Conservation (phyloP, 257 asterid genomes). For the Solanum bulbocastanum region DNA sequence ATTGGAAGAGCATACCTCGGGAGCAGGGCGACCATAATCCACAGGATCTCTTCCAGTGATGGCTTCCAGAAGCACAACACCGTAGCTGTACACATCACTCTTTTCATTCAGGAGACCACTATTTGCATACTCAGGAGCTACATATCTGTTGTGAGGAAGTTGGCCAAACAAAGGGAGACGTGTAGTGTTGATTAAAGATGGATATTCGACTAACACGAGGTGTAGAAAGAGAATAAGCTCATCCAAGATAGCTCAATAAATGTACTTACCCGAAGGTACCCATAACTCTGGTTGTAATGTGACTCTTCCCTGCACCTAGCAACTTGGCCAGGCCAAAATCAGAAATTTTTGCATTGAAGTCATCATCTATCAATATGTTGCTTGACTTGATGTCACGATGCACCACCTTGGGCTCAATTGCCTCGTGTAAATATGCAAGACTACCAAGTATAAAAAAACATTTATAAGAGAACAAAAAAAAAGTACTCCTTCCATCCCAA, state of each 20-base stretch:
- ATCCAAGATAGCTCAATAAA: background rate
- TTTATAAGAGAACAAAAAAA: background rate
- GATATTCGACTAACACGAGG: background rate
- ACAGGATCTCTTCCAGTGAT: slow-evolving; percentile 81
- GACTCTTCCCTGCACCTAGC: slow-evolving; percentile 73
- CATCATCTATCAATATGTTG: slow-evolving; percentile 71
- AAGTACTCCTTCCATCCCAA: background rate
- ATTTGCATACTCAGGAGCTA: slow-evolving; percentile 85
- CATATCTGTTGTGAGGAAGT: slow-evolving; percentile 34
- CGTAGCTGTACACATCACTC: slow-evolving; percentile 77
- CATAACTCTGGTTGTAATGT: slow-evolving; percentile 82
- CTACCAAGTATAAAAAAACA: slow-evolving; percentile 18
- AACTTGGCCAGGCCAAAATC: slow-evolving; percentile 91
- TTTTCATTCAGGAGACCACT: slow-evolving; percentile 70
- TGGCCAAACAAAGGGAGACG: background rate
- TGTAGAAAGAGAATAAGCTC: background rate
- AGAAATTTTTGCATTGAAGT: slow-evolving; percentile 74
- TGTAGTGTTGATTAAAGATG: background rate
- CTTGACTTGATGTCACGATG: slow-evolving; percentile 82
- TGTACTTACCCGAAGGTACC: slow-evolving; percentile 80
- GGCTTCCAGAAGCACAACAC: slow-evolving; percentile 68
- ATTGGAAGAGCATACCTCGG: slow-evolving; percentile 33
- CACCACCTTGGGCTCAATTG: slow-evolving; percentile 81
- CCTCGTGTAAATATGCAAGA: slow-evolving; percentile 76
- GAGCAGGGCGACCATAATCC: slow-evolving; percentile 56